These are phyloP conservation scores for Porogramme epimiltina DNA, from an alignment of 1,284 basidiomycete genomes.

Conservation along the genomic window DNA sequence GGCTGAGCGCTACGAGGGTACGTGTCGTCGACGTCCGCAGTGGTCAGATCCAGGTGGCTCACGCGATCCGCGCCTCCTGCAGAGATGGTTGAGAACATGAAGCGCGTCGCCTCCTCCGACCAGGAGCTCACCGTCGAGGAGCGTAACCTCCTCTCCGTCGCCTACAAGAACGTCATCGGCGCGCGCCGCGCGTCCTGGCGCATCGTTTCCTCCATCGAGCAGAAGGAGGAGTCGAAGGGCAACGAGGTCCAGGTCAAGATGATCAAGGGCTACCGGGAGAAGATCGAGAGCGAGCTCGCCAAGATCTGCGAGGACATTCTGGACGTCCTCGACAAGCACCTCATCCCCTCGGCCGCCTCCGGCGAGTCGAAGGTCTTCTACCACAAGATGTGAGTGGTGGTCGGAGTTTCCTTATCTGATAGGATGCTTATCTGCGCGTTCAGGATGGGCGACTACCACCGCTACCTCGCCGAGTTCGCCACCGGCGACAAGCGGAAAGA, in stretches of 20 bases:
- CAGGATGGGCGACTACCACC: slow-evolving; percentile 99
- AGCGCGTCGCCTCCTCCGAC: slow-evolving; percentile 94
- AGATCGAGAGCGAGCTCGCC: slow-evolving; percentile 97
- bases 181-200: slow-evolving; percentile 99
- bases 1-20: slow-evolving; percentile 97
- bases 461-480: slow-evolving; percentile 99
- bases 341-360: slow-evolving; percentile 96
- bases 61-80: slow-evolving; percentile 24
- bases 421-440: neutral
- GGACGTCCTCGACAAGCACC: slow-evolving; percentile 97
- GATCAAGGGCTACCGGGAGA: slow-evolving; percentile 99
- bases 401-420: neutral
- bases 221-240: slow-evolving; percentile 99
- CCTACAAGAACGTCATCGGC: slow-evolving; percentile 99
- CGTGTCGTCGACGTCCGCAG: slow-evolving; percentile 30
- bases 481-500: slow-evolving; percentile 99
- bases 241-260: slow-evolving; percentile 97
- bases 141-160: slow-evolving; percentile 97
- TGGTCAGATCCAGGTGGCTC: slow-evolving; percentile 15
- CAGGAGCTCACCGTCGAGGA: slow-evolving; percentile 99
- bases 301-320: slow-evolving; percentile 99
- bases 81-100: slow-evolving; percentile 99
- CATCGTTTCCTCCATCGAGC: slow-evolving; percentile 99
- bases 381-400: slow-evolving; percentile 92
- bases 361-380: slow-evolving; percentile 99